phyloP scores from a whole-genome alignment of 495 filamentous ascomycete species.

The Talaromyces stipitatus region DNA sequence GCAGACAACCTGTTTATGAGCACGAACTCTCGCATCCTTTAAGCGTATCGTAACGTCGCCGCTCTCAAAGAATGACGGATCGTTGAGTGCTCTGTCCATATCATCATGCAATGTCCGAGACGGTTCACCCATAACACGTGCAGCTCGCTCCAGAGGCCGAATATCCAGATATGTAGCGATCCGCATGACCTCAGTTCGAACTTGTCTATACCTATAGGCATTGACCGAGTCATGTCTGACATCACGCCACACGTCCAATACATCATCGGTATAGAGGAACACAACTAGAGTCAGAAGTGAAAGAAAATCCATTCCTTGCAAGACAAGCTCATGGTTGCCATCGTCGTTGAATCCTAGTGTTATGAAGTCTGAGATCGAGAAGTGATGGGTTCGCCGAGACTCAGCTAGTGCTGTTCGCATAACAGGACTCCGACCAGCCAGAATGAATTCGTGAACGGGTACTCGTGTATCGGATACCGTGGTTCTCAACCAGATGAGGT shows the following conservation, averaged over 20 bases:
- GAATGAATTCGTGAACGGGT: slow-evolving; percentile 75
- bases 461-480: slow-evolving; percentile 56
- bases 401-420: slow-evolving; percentile 54
- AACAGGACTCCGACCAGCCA: slow-evolving; percentile 63
- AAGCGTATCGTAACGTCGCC: slow-evolving; percentile 73
- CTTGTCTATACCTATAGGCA: slow-evolving; percentile 63
- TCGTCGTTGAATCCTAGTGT: slow-evolving; percentile 45
- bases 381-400: slow-evolving; percentile 36
- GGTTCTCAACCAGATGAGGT: slow-evolving; percentile 45
- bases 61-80: slow-evolving; percentile 61
- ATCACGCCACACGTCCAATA: slow-evolving; percentile 79
- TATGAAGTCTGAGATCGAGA: slow-evolving; percentile 49
- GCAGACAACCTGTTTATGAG: slow-evolving; percentile 72
- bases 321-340: slow-evolving; percentile 44
- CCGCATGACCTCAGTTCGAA: slow-evolving; percentile 78
- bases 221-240: slow-evolving; percentile 53
- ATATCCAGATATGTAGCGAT: slow-evolving; percentile 61
- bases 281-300: slow-evolving; percentile 69
- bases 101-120: slow-evolving; percentile 56
- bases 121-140: slow-evolving; percentile 62
- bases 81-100: slow-evolving; percentile 56
- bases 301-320: slow-evolving; percentile 64
- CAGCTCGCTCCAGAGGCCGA: slow-evolving; percentile 61
- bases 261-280: slow-evolving; percentile 72
- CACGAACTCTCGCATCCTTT: slow-evolving; percentile 52